Base-by-base conservation (phyloP, 306 rosid genomes). In the Sechiopsis laciniata region DNA sequence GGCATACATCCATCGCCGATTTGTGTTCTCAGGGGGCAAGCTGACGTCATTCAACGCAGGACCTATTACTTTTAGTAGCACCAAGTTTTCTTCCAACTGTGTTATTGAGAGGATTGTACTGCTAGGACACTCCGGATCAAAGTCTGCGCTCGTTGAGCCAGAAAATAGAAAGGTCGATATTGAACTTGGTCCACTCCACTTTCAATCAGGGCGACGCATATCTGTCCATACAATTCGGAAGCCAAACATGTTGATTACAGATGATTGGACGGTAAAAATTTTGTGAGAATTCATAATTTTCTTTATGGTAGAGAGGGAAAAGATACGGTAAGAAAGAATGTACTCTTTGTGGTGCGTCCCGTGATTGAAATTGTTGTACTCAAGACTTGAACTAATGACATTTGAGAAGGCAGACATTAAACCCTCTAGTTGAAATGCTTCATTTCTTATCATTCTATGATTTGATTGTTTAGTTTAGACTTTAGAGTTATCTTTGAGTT, bases 1-100 rank as follows among this genome's bases (percentile, higher is more conserved):
- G n/a, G 87, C 85, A 77, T 94, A 85, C 74, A 89, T 91, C 80
- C 97, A 94, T 71, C 96, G 97, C 37, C 96, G 87, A 26, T 94
- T 94, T 76, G 61, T 87, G 69, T 91, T 89, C 72, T 46, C 87
- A 14, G 83, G 80, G 13, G 92, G 91, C 61, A 91, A 77, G 78
- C 97, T 94, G 59, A 76, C 83, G 50, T 94, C 97, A 37, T 26
- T 81, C 35, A 64, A 91, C 71, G 75, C 82, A 60, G 86, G 86
- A 16, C 81, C 91, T 10, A 26, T 78, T 75, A 77, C 86, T 40
- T 54, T 17, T 24, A 82, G 81, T 52, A 74, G 78, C 74, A 67
- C 35, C 58, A 75, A 21, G 24, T 89, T 77, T 79, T 61, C 78
- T 54, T 80, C 89, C 14, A 75, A 85, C 61, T 83, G 82, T 59